Conservation (phyloP, 2,329 filamentous ascomycete genomes). For the Elsinoe australis region DNA sequence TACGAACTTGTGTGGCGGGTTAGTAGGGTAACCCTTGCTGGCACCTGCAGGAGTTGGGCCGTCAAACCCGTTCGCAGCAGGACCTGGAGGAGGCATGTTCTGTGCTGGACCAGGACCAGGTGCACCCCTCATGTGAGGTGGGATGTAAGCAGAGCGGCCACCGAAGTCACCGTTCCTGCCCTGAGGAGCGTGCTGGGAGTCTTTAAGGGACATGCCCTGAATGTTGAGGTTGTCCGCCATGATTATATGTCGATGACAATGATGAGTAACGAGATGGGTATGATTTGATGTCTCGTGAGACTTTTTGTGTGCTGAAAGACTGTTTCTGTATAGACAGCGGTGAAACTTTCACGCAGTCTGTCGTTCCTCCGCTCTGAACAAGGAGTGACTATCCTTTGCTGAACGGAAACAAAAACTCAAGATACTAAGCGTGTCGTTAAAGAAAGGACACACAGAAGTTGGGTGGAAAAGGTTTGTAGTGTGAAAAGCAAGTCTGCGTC, state of each 20-base stretch:
- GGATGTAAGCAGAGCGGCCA: conserved; percentile 67
- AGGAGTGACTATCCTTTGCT: conserved; percentile 15
- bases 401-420: conserved; percentile 14
- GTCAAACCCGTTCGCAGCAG: conserved; percentile 47
- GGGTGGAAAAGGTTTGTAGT: not conserved
- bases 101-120: conserved; percentile 21
- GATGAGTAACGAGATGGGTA: not conserved
- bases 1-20: too few species aligned
- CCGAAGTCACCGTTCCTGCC: conserved; percentile 37
- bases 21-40: not conserved
- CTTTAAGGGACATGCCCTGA: conserved; percentile 62
- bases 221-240: conserved; percentile 85
- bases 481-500: not conserved
- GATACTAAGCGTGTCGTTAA: conserved; percentile 16
- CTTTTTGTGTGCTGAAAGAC: not conserved
- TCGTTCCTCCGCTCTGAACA: conserved; percentile 15
- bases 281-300: conserved; percentile 10
- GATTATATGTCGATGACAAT: conserved; percentile 18
- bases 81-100: conserved; percentile 34
- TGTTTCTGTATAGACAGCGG: conserved; percentile 4
- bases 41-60: conserved; percentile 23
- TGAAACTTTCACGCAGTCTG: conserved; percentile 10
- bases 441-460: conserved; percentile 16
- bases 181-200: conserved; percentile 52
- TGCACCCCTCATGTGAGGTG: conserved; percentile 69